Percentiles rank a stretch among this genome's conserved stretches.
These are phyloP conservation scores for Thecaphora frezii DNA, from an alignment of 1,284 basidiomycete genomes.

Conservation along the genomic window DNA sequence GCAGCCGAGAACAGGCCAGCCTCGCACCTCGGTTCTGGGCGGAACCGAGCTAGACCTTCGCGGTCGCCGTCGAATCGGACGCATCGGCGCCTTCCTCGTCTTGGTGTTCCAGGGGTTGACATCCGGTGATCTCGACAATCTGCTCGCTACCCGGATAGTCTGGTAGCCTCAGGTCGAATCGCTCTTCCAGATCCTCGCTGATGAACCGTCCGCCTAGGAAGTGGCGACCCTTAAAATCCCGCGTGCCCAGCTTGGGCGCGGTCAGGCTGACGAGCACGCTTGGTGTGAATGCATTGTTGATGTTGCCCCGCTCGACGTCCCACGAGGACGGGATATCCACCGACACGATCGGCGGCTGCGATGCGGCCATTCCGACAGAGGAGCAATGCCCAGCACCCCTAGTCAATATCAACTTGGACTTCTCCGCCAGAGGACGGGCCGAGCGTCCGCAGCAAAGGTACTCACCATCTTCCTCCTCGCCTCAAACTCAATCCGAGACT, in stretches of 20 bases:
- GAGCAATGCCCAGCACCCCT: too few species aligned
- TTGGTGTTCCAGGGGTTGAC: slow-evolving; percentile 16
- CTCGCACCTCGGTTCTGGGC: too few species aligned
- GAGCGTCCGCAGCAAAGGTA: slow-evolving; percentile 6
- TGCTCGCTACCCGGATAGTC: slow-evolving; percentile 47
- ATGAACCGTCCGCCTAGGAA: slow-evolving; percentile 92
- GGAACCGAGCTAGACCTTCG: too few species aligned
- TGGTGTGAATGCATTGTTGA: slow-evolving; percentile 67
- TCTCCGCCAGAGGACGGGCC: too few species aligned
- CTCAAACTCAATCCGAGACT: slow-evolving; percentile 49
- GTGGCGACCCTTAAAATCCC: slow-evolving; percentile 73
- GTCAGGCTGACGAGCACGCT: slow-evolving; percentile 86
- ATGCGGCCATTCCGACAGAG: too few species aligned
- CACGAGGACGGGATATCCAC: slow-evolving; percentile 96
- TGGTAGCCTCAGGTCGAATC: slow-evolving; percentile 42
- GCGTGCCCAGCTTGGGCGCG: slow-evolving; percentile 86
- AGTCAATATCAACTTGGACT: too few species aligned
- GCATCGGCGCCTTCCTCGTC: slow-evolving; percentile 3
- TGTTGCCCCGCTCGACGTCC: slow-evolving; percentile 78
- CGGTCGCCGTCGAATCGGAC: not conserved
- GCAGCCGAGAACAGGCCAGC: too few species aligned
- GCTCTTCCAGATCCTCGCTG: slow-evolving; percentile 60
- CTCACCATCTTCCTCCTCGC: slow-evolving; percentile 23
- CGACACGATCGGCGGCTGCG: slow-evolving; percentile 48
- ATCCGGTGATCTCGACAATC: slow-evolving; percentile 55